Evolutionary conservation across 2,329 filamentous ascomycete genomes (phyloP).

Genomic region (Cladosporium sp.): DNA sequence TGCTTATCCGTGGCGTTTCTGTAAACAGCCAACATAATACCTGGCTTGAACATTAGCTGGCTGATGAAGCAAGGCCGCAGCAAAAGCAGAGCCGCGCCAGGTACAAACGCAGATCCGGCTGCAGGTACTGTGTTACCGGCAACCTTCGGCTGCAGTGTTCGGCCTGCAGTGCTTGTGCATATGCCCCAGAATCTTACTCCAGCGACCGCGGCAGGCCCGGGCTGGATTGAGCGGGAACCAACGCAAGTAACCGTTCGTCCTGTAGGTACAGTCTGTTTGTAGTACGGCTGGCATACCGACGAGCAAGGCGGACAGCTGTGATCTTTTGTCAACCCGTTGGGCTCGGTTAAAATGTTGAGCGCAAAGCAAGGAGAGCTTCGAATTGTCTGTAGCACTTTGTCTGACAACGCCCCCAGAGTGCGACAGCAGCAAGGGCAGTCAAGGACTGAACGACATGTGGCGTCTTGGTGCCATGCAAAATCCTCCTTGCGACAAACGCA

Average conservation of each 20-base stretch:
- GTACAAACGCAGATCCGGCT: conserved; percentile 14
- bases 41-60: not conserved
- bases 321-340: not conserved
- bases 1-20: not conserved
- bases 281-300: conserved; percentile 1
- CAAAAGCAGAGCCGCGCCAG: not conserved
- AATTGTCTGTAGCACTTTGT: conserved; percentile 9
- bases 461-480: conserved; percentile 6
- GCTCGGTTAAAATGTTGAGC: not conserved
- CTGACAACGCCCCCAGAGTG: not conserved
- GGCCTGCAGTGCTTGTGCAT: conserved; percentile 1
- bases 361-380: conserved; percentile 5
- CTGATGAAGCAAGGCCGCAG: conserved; percentile 10
- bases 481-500: conserved; percentile 2
- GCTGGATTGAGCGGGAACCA: conserved; percentile 10
- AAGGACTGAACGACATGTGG: conserved; percentile 8
- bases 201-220: conserved; percentile 12
- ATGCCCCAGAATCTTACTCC: conserved; percentile 3
- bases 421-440: conserved; percentile 9
- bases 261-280: conserved; percentile 7
- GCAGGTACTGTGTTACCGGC: conserved; percentile 15
- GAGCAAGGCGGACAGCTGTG: not conserved
- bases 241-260: conserved; percentile 1
- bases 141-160: conserved; percentile 7
- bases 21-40: not conserved